Evolutionary conservation across 768 basidiomycete species (phyloP).

Genomic region (Tephrocybe sp.): DNA sequence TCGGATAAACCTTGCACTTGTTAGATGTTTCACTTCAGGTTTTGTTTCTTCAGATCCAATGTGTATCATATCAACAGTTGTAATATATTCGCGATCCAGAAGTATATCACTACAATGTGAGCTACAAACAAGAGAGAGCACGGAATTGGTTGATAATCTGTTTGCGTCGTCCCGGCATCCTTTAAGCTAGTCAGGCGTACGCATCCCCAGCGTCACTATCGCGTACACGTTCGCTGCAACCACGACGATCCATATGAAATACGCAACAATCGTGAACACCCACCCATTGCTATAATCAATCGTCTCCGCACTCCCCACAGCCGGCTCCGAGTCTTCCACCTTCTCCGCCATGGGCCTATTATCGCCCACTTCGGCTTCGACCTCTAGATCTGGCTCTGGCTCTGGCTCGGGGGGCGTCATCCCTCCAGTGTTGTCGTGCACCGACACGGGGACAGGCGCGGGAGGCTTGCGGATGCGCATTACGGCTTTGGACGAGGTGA

Average conservation of each 20-base stretch:
- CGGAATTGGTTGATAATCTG: too few species aligned
- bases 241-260: conserved; percentile 43
- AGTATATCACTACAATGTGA: too few species aligned
- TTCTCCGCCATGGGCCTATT: conserved; percentile 7
- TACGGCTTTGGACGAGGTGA: conserved; percentile 57
- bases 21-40: conserved; percentile 17
- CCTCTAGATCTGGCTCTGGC: not conserved
- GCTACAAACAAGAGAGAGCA: too few species aligned
- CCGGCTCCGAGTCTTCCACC: conserved; percentile 4
- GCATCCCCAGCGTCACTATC: conserved; percentile 40
- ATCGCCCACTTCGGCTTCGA: not conserved
- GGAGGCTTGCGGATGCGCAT: conserved; percentile 54
- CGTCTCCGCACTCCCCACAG: conserved; percentile 15
- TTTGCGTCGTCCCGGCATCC: not conserved
- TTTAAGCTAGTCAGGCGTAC: conserved; percentile 2
- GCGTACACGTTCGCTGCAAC: conserved; percentile 52
- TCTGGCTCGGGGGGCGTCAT: not conserved
- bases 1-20: conserved; percentile 33
- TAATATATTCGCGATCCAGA: too few species aligned
- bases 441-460: not conserved
- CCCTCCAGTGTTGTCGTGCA: too few species aligned
- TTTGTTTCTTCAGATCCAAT: too few species aligned
- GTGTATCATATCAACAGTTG: too few species aligned
- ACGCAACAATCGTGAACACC: conserved; percentile 37
- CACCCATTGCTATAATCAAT: conserved; percentile 41